These are phyloP conservation scores for Calendula officinalis DNA, from an alignment of 129 eudicot genomes.

Conservation along the genomic window DNA sequence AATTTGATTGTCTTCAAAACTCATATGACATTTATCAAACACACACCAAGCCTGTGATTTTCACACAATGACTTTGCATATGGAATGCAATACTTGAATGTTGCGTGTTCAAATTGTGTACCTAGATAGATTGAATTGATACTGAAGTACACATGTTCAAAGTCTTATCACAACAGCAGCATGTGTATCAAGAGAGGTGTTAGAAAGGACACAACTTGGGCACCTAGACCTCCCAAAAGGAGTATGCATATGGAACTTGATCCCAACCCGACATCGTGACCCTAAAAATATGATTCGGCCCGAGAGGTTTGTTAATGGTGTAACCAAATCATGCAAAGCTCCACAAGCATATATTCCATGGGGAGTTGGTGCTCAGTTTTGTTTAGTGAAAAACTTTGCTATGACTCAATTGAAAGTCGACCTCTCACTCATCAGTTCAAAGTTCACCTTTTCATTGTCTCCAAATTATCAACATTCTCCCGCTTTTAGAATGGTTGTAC, in stretches of 20 bases:
- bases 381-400: constrained; percentile 72
- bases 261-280: too few relatives aligned
- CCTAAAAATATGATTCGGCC: too few relatives aligned
- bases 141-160: not conserved
- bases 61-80: too few relatives aligned
- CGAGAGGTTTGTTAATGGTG: constrained; percentile 66
- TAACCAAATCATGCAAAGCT: constrained; percentile 61
- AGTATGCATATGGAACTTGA: constrained; percentile 86
- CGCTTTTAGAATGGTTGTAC: constrained; percentile 55
- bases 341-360: constrained; percentile 86
- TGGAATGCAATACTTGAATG: too few relatives aligned
- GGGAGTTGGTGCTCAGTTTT: constrained; percentile 76
- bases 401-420: constrained; percentile 65
- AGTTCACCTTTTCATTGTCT: constrained; percentile 60
- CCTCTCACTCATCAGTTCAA: constrained; percentile 57
- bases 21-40: too few relatives aligned
- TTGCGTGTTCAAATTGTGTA: too few relatives aligned
- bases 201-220: constrained; percentile 68
- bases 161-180: constrained; percentile 39
- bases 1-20: too few relatives aligned
- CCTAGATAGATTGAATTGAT: not conserved
- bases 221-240: constrained; percentile 69
- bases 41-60: too few relatives aligned
- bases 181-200: constrained; percentile 84
- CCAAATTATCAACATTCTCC: constrained; percentile 75